Evolutionary conservation across 139 green algal species (phyloP), one percentile per base, ranked within the genome.

Genomic region (Chlamydomonas eustigma): DNA sequence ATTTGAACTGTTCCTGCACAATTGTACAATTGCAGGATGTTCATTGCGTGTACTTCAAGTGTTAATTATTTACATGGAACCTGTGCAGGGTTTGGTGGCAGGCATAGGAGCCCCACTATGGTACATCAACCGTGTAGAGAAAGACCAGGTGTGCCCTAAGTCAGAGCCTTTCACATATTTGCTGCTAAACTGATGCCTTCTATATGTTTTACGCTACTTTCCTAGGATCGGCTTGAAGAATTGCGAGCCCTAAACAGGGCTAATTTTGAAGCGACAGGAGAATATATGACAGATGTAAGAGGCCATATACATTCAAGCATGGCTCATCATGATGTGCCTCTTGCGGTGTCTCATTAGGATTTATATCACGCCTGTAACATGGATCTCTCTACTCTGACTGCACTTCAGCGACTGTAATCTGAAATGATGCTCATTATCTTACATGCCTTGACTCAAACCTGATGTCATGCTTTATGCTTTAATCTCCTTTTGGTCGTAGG

Each of bases 171-270:
- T 58, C 44, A 58, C 12, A 58, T 58, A 18, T 58, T 58, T 58
- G 44, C 18, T 12, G 12, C 44, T 58, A n/a, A n/a, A n/a, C n/a
- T n/a, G n/a, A n/a, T n/a, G n/a, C n/a, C 18, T 12, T 58, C 44
- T 18, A 28, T 18, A 58, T 18, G 12, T 58, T 58, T 28, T 58
- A 28, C 44, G 18, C 44, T 58, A 58, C 12, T 58, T 58, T 58
- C 44, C 12, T 18, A 58, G 78, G 84, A 92, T 72, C 79, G 85
- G 1, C 78, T 97, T n/a, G 87, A 94, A 74, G 90, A 95, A 81
- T 74, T 97, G 8, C 82, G 92, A 0, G 85, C 90, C 28, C 76
- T 97, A 12, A 97, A 97, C 84, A 73, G 91, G 30, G 84, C 90
- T 6, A 93, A 81, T 1, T 95, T 84, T 70, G 78, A 91, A 58